phyloP scores from a whole-genome alignment of 179 eudicot genomes.

The Heliamphora pulchella region DNA sequence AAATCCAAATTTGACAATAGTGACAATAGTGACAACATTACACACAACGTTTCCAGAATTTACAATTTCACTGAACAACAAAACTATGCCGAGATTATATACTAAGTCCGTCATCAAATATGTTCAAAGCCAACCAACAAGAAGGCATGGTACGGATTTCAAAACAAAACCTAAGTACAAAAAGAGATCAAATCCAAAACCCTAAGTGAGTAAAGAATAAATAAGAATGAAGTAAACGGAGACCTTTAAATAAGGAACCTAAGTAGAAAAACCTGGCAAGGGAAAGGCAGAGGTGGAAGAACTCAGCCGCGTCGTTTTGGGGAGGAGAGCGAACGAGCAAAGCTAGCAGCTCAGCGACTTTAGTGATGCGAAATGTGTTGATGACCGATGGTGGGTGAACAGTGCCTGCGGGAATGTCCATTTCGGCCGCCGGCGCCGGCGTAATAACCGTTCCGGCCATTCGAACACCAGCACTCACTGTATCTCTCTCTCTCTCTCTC shows the following conservation, averaged over 20 bases:
- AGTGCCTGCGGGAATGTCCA: neutral
- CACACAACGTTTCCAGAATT: neutral
- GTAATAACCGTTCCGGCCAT: conserved; percentile 15
- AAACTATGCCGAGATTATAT: neutral
- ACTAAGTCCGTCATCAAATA: neutral
- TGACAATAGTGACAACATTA: neutral
- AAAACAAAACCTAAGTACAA: neutral
- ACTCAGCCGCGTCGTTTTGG: conserved; percentile 25
- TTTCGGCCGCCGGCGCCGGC: conserved; percentile 6
- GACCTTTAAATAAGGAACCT: neutral
- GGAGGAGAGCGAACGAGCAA: conserved; percentile 9
- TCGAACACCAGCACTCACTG: neutral
- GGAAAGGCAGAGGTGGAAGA: conserved; percentile 64
- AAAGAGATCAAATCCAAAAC: neutral
- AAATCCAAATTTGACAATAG: neutral
- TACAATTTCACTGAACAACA: neutral
- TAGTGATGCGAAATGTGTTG: conserved; percentile 20
- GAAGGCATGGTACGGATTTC: neutral
- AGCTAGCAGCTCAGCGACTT: conserved; percentile 19
- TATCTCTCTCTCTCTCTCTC: neutral
- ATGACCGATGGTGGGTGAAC: conserved; percentile 10
- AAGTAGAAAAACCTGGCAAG: conserved; percentile 47
- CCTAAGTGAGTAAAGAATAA: too few relatives aligned
- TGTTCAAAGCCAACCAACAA: neutral
- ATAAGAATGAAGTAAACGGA: neutral